phyloP scores from a whole-genome alignment of 2,329 filamentous ascomycete species.

The Colletotrichum tanaceti region DNA sequence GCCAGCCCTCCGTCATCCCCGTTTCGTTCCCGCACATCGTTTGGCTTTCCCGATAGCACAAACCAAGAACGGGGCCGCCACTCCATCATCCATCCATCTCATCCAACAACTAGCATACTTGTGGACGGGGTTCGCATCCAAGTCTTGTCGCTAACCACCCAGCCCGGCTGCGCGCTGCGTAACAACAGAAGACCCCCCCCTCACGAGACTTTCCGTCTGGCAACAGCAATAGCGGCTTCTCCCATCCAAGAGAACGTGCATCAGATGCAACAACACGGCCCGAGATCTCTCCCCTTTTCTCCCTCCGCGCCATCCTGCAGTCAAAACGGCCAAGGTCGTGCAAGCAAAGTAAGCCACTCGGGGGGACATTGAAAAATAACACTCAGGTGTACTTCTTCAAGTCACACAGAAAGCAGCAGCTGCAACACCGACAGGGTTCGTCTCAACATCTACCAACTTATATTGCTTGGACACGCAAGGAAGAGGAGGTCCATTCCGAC shows the following conservation, averaged over 20 bases:
- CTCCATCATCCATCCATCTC: neutral
- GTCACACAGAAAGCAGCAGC: slow-evolving; percentile 25
- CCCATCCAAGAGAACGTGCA: slow-evolving; percentile 1
- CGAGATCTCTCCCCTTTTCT: neutral
- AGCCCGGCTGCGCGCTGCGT: slow-evolving; percentile 18
- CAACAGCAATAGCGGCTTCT: neutral
- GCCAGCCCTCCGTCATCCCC: neutral
- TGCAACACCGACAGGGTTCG: slow-evolving; percentile 25
- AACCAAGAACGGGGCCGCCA: too few species aligned
- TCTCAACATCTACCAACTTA: slow-evolving; percentile 27
- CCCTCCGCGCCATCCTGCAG: slow-evolving; percentile 22
- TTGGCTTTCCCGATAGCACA: slow-evolving; percentile 6
- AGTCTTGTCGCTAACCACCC: slow-evolving; percentile 32
- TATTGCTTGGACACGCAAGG: slow-evolving; percentile 14
- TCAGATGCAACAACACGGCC: slow-evolving; percentile 20
- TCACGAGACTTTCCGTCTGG: neutral
- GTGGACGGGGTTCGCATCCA: slow-evolving; percentile 7
- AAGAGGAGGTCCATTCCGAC: neutral
- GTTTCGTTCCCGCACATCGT: neutral
- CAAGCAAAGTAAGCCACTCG: slow-evolving; percentile 24
- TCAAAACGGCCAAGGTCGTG: slow-evolving; percentile 15
- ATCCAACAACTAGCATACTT: slow-evolving; percentile 11
- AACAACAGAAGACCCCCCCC: slow-evolving; percentile 16
- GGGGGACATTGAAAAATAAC: slow-evolving; percentile 20
- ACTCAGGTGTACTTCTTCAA: slow-evolving; percentile 11